Percentiles rank a stretch among this genome's conserved stretches.
phyloP scores from a whole-genome alignment of 495 filamentous ascomycete genomes.

The Talaromyces ruber region DNA sequence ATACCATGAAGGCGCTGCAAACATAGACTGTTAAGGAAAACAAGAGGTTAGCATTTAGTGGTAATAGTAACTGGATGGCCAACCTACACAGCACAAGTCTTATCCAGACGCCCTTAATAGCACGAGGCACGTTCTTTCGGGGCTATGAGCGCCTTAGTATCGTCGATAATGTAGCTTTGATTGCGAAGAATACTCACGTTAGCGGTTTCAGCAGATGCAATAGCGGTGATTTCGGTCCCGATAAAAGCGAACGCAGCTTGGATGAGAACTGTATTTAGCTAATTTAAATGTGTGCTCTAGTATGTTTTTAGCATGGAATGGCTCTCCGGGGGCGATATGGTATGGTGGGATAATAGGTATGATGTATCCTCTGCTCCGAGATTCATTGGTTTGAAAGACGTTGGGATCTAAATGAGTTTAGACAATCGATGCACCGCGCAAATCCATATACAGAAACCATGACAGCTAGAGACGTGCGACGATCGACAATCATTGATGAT shows the following conservation, averaged over 20 bases:
- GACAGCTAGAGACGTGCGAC: conserved; percentile 16
- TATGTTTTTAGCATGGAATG: conserved; percentile 19
- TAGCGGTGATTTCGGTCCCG: conserved; percentile 61
- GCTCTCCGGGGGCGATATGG: conserved; percentile 14
- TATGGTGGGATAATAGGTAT: conserved; percentile 19
- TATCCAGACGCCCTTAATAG: conserved; percentile 15
- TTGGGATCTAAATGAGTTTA: conserved; percentile 12
- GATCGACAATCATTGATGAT: conserved; percentile 16
- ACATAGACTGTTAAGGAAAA: conserved; percentile 41
- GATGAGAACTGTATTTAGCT: conserved; percentile 23
- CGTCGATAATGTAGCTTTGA: background rate
- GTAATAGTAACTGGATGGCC: background rate
- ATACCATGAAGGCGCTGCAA: conserved; percentile 40
- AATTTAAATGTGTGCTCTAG: background rate
- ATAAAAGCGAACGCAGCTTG: conserved; percentile 40
- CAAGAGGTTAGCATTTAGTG: background rate
- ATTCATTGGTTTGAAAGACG: background rate
- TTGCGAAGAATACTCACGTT: conserved; percentile 23
- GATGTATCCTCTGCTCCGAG: too few relatives aligned
- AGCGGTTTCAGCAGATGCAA: conserved; percentile 72
- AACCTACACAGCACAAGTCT: conserved; percentile 14
- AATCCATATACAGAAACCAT: conserved; percentile 14
- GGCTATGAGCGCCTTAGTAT: conserved; percentile 7
- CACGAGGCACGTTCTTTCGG: conserved; percentile 14
- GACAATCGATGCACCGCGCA: conserved; percentile 19